Percentiles rank a stretch among this genome's conserved stretches.
Conservation (phyloP, 495 filamentous ascomycete species). For the Glutinoglossum americanum region DNA sequence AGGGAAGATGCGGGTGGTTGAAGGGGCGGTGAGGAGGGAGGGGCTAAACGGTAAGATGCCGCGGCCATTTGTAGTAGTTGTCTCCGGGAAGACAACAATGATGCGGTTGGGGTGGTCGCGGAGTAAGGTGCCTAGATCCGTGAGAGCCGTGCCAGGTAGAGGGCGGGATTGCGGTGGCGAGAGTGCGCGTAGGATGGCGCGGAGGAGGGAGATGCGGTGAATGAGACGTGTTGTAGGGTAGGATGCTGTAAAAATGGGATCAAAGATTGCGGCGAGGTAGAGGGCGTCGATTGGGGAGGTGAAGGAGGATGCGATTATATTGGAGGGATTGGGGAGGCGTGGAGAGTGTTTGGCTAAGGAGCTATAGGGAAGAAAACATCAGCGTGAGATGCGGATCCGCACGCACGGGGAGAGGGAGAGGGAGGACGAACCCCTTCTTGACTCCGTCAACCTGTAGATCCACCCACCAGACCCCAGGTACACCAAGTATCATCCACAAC, state of each 20-base stretch:
- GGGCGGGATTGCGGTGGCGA: slow-evolving; percentile 30
- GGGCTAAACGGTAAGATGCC: slow-evolving; percentile 73
- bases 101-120: slow-evolving; percentile 45
- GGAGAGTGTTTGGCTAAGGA: slow-evolving; percentile 30
- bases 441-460: slow-evolving; percentile 93
- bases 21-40: slow-evolving; percentile 40
- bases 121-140: slow-evolving; percentile 37
- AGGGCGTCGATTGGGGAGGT: slow-evolving; percentile 84
- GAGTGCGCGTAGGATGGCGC: slow-evolving; percentile 55
- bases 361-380: neutral
- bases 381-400: neutral
- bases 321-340: slow-evolving; percentile 50
- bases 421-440: slow-evolving; percentile 43
- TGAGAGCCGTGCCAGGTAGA: slow-evolving; percentile 26
- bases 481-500: slow-evolving; percentile 66
- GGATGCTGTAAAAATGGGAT: slow-evolving; percentile 73
- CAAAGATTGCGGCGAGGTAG: slow-evolving; percentile 92
- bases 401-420: neutral
- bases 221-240: slow-evolving; percentile 56
- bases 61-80: slow-evolving; percentile 79
- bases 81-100: slow-evolving; percentile 77
- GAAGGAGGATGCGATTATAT: slow-evolving; percentile 72
- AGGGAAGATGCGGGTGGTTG: slow-evolving; percentile 58
- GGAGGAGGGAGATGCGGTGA: slow-evolving; percentile 49
- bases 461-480: slow-evolving; percentile 92